Evolutionary conservation across 805 yeast species (phyloP).

Genomic region (Tetrapisispora namnaoensis): DNA sequence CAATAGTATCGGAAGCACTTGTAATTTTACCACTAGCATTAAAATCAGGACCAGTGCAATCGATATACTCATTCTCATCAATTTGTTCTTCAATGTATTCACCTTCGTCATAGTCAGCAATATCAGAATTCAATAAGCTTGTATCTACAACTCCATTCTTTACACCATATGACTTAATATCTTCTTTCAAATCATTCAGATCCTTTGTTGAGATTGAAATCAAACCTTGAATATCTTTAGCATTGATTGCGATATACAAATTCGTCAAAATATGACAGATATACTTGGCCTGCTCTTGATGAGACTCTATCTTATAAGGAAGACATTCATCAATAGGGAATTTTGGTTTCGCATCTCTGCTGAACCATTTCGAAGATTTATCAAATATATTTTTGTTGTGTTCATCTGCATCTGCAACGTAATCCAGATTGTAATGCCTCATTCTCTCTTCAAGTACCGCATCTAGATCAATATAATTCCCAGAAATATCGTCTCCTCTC

Average conservation of each 20-base stretch:
- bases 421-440: constrained; percentile 40
- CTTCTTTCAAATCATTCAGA: constrained; percentile 36
- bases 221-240: constrained; percentile 62
- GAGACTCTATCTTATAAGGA: constrained; percentile 66
- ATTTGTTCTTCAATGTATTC: constrained; percentile 27
- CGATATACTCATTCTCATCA: constrained; percentile 18
- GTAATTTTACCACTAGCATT: constrained; percentile 44
- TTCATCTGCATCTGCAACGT: constrained; percentile 34
- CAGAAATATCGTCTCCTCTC: background rate
- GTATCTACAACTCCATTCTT: constrained; percentile 39
- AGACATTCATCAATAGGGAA: constrained; percentile 33
- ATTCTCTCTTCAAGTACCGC: constrained; percentile 23
- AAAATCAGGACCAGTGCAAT: constrained; percentile 30
- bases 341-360: constrained; percentile 28
- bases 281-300: constrained; percentile 59
- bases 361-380: constrained; percentile 31
- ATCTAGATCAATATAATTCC: constrained; percentile 16
- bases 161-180: constrained; percentile 36
- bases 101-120: constrained; percentile 32
- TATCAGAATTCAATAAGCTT: constrained; percentile 40
- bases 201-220: constrained; percentile 59
- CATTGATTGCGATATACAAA: constrained; percentile 61
- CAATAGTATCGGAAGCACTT: constrained; percentile 58
- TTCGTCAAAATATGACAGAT: constrained; percentile 67
- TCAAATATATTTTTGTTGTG: constrained; percentile 22